phyloP scores from a whole-genome alignment of 495 filamentous ascomycete genomes.

The Elasticomyces elasticus region DNA sequence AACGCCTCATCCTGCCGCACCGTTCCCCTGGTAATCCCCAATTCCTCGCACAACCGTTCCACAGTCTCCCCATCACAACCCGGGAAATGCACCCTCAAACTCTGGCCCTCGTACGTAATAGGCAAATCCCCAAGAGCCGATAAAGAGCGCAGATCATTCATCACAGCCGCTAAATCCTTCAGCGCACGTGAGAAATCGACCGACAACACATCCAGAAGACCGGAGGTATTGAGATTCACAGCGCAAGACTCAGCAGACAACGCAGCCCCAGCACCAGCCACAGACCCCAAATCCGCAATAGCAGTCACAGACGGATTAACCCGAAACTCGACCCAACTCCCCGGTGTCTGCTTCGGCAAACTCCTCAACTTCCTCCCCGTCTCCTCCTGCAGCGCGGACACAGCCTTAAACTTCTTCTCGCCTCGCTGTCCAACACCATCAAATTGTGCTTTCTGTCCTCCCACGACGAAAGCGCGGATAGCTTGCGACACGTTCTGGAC shows the following conservation, averaged over 20 bases:
- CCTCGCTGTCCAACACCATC: slow-evolving; percentile 61
- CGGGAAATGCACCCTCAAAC: slow-evolving; percentile 74
- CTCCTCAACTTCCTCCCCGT: slow-evolving; percentile 49
- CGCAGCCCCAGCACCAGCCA: slow-evolving; percentile 26
- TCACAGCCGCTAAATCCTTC: slow-evolving; percentile 66
- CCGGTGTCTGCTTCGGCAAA: slow-evolving; percentile 49
- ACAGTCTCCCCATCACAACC: slow-evolving; percentile 82
- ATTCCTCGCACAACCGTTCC: slow-evolving; percentile 72
- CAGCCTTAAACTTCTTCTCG: slow-evolving; percentile 64
- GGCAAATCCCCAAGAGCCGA: slow-evolving; percentile 72
- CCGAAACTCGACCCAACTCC: slow-evolving; percentile 75
- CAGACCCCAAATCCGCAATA: slow-evolving; percentile 49
- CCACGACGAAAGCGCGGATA: slow-evolving; percentile 79
- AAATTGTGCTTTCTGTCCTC: slow-evolving; percentile 73
- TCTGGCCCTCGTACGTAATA: slow-evolving; percentile 54
- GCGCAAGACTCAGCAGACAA: neutral
- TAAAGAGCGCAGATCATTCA: slow-evolving; percentile 72
- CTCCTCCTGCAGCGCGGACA: slow-evolving; percentile 61
- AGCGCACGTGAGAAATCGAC: slow-evolving; percentile 82
- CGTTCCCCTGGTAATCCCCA: slow-evolving; percentile 67
- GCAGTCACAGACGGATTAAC: slow-evolving; percentile 80
- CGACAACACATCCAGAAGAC: slow-evolving; percentile 73
- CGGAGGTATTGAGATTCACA: slow-evolving; percentile 59
- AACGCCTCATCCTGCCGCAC: slow-evolving; percentile 63
- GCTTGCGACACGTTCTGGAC: slow-evolving; percentile 90